phyloP scores from a whole-genome alignment of 1,284 basidiomycete species.

The Coriolopsis trogii region DNA sequence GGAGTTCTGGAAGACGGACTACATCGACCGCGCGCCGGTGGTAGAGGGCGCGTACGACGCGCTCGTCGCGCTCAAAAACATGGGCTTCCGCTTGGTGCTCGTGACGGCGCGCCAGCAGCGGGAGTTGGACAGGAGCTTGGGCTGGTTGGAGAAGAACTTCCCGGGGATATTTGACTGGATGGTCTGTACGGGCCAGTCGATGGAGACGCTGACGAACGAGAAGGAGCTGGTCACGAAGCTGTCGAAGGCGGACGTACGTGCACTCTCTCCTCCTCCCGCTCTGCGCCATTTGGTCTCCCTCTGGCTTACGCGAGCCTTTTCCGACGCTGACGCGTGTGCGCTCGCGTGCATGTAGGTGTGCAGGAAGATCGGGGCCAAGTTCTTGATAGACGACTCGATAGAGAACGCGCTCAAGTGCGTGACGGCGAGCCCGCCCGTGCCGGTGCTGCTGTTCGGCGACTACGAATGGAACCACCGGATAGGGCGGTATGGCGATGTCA shows the following conservation, averaged over 20 bases:
- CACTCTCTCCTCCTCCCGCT: not conserved
- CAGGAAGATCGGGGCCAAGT: slow-evolving; percentile 57
- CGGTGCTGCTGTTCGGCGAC: slow-evolving; percentile 76
- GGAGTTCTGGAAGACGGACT: slow-evolving; percentile 58
- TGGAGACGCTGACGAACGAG: slow-evolving; percentile 48
- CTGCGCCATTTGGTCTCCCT: too few species aligned
- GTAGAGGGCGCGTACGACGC: slow-evolving; percentile 71
- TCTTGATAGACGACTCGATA: slow-evolving; percentile 79
- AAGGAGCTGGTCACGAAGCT: slow-evolving; percentile 60
- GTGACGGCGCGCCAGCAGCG: slow-evolving; percentile 73
- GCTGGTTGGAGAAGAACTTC: slow-evolving; percentile 69
- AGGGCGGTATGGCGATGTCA: slow-evolving; percentile 46
- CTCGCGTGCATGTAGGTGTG: slow-evolving; percentile 58
- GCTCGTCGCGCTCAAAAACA: slow-evolving; percentile 52
- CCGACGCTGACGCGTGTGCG: too few species aligned
- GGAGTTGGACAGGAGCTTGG: slow-evolving; percentile 61
- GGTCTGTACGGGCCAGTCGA: slow-evolving; percentile 79
- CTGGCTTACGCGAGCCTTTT: too few species aligned
- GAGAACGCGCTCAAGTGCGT: slow-evolving; percentile 74
- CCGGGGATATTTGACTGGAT: slow-evolving; percentile 72
- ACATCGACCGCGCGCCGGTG: slow-evolving; percentile 55
- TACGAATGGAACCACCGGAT: slow-evolving; percentile 75
- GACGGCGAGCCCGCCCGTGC: slow-evolving; percentile 42
- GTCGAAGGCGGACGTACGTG: slow-evolving; percentile 67
- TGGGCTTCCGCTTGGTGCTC: slow-evolving; percentile 73